phyloP scores from a whole-genome alignment of 2,329 filamentous ascomycete genomes.

The Raffaelea arxii region DNA sequence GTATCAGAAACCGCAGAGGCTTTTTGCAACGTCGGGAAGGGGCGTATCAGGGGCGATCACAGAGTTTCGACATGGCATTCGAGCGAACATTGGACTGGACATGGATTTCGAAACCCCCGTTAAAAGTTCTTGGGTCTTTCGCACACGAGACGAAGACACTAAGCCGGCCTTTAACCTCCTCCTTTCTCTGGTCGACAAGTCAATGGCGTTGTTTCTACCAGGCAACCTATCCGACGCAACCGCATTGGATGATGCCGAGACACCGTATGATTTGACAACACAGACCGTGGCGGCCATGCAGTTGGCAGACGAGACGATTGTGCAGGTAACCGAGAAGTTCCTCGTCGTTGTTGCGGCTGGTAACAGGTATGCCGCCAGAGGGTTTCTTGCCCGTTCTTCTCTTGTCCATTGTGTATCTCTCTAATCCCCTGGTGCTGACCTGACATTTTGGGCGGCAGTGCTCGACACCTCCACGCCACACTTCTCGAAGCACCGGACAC shows the following conservation, averaged over 20 bases:
- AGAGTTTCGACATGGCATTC: slow-evolving; percentile 60
- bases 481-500: slow-evolving; percentile 3
- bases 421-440: too few relatives aligned
- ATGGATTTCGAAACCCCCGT: slow-evolving; percentile 40
- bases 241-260: slow-evolving; percentile 29
- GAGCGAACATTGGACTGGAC: slow-evolving; percentile 55
- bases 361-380: too few relatives aligned
- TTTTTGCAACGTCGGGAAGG: slow-evolving; percentile 60
- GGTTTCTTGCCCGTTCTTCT: too few relatives aligned
- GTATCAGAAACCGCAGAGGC: slow-evolving; percentile 42
- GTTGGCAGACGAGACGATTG: slow-evolving; percentile 24
- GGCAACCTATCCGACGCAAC: slow-evolving; percentile 34
- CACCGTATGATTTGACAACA: slow-evolving; percentile 40
- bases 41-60: slow-evolving; percentile 53
- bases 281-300: slow-evolving; percentile 40
- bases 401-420: too few relatives aligned
- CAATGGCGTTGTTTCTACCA: slow-evolving; percentile 38
- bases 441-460: slow-evolving; percentile 1
- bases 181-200: slow-evolving; percentile 38
- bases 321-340: slow-evolving; percentile 45
- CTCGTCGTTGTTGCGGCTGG: slow-evolving; percentile 35
- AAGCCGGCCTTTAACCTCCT: slow-evolving; percentile 30
- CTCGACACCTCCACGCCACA: slow-evolving; percentile 1
- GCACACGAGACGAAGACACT: slow-evolving; percentile 12
- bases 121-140: slow-evolving; percentile 44